Percentiles rank a stretch among this genome's conserved stretches.
Conservation (phyloP, 768 basidiomycete species). For the Cytidiella melzeri region DNA sequence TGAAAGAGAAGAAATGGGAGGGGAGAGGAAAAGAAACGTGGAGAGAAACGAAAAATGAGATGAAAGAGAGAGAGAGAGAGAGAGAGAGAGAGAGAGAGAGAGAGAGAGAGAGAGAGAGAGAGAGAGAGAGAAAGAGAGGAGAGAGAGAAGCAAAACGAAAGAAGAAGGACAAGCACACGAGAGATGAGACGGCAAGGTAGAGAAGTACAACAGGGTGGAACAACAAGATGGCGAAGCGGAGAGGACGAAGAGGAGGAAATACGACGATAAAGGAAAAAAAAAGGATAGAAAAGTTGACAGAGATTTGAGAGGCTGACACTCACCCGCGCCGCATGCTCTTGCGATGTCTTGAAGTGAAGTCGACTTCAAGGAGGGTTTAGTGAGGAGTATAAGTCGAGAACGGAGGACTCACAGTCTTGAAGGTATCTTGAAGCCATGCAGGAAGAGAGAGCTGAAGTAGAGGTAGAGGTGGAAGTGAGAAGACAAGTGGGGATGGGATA, state of each 20-base stretch:
- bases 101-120: neutral
- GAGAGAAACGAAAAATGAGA: neutral
- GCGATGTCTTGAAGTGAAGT: neutral
- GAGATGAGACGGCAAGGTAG: neutral
- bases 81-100: neutral
- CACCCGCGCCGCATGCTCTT: neutral
- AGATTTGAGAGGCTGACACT: too few relatives aligned
- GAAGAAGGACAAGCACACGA: neutral
- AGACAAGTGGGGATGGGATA: too few relatives aligned
- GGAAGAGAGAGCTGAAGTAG: too few relatives aligned
- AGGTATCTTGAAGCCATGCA: neutral
- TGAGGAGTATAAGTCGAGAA: neutral
- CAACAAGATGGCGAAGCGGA: neutral
- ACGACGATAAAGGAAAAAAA: neutral
- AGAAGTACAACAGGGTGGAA: neutral
- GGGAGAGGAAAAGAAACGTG: neutral
- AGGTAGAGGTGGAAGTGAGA: too few relatives aligned
- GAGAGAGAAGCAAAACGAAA: neutral
- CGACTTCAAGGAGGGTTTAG: neutral
- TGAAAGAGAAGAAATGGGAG: neutral
- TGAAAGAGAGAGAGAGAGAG: neutral
- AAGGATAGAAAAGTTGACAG: too few relatives aligned
- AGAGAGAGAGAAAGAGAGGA: neutral
- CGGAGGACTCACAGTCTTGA: neutral
- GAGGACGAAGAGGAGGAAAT: neutral